Evolutionary conservation across 306 rosid species (phyloP).

Genomic region (Cucurbita moschata): DNA sequence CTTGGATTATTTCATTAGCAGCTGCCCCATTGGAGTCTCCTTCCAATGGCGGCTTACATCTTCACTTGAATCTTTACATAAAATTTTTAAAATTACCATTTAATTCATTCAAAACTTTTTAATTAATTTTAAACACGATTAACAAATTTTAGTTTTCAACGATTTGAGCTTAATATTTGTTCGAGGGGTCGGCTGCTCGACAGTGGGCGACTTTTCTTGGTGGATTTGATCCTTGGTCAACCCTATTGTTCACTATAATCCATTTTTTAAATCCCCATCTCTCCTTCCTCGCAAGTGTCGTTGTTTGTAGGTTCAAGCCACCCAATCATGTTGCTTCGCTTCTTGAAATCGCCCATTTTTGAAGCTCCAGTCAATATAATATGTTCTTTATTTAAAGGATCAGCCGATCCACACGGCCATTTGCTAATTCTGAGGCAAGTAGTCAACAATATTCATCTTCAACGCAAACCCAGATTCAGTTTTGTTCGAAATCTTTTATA

Average conservation of each 20-base stretch:
- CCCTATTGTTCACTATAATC: neutral
- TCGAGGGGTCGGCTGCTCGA: neutral
- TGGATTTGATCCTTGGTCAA: neutral
- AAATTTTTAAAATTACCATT: neutral
- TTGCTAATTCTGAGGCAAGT: neutral
- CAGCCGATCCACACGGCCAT: neutral
- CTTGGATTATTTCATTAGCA: no score
- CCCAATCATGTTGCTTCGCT: neutral
- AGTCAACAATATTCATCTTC: neutral
- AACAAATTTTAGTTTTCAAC: no score
- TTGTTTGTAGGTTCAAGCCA: neutral
- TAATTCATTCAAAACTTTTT: no score
- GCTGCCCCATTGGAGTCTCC: neutral
- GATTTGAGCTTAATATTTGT: no score
- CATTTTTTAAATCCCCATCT: neutral
- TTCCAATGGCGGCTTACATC: neutral
- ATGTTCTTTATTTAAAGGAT: neutral
- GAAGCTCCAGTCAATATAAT: neutral
- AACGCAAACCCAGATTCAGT: slow-evolving; percentile 1
- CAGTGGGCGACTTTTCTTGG: neutral
- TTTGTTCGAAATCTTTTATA: neutral
- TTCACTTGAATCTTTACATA: neutral
- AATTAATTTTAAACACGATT: no score
- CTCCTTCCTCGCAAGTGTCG: neutral
- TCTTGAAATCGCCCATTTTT: neutral